Conservation (phyloP, 495 filamentous ascomycete species). For the Xylona heveae region DNA sequence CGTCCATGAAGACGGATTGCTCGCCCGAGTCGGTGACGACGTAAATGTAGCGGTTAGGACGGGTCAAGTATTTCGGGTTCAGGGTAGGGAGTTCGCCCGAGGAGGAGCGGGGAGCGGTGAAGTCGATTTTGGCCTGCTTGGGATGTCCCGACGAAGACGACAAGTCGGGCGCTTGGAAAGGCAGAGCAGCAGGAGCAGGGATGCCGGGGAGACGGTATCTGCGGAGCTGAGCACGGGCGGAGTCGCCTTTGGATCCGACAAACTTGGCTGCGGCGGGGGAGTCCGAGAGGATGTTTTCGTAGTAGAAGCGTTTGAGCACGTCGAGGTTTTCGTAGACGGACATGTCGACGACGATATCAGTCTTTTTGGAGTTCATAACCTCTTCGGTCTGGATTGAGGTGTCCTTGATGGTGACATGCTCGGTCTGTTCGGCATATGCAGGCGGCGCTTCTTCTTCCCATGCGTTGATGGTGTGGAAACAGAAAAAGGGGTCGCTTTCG, state of each 20-base stretch:
- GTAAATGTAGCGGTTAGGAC: slow-evolving; percentile 43
- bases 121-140: slow-evolving; percentile 1
- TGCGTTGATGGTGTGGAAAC: slow-evolving; percentile 57
- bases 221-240: slow-evolving; percentile 15
- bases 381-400: too few species aligned
- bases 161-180: slow-evolving; percentile 16
- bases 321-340: slow-evolving; percentile 31
- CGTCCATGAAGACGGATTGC: slow-evolving; percentile 40
- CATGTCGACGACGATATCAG: slow-evolving; percentile 35
- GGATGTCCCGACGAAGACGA: neutral
- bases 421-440: too few species aligned
- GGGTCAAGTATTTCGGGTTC: slow-evolving; percentile 32
- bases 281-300: slow-evolving; percentile 33
- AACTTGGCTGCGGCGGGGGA: slow-evolving; percentile 12
- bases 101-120: slow-evolving; percentile 1
- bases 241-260: slow-evolving; percentile 11
- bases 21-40: slow-evolving; percentile 29
- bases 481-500: slow-evolving; percentile 41
- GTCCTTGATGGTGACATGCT: too few species aligned
- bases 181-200: slow-evolving; percentile 7
- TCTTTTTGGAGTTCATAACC: too few species aligned
- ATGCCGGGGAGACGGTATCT: slow-evolving; percentile 28
- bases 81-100: slow-evolving; percentile 43
- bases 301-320: slow-evolving; percentile 21
- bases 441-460: slow-evolving; percentile 35